Evolutionary conservation across 139 green algal genomes (phyloP).

Genomic region (Raphidocelis subcapitata): DNA sequence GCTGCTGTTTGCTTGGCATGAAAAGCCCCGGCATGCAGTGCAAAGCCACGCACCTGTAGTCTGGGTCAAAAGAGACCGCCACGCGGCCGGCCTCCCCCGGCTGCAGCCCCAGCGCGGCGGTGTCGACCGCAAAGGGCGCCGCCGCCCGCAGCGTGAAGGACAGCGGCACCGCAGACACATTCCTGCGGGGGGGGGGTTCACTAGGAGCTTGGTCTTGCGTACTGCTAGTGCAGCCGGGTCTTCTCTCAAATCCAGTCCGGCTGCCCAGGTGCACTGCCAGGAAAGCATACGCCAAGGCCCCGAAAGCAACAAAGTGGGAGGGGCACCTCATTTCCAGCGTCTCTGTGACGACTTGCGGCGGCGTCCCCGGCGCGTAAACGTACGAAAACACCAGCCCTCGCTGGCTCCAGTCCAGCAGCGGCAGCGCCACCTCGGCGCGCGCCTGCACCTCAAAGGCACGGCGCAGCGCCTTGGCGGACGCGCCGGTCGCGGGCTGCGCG

Average conservation of each 20-base stretch:
- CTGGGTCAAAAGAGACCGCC: constrained; percentile 63
- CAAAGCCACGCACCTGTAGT: constrained; percentile 34
- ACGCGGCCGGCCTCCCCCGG: constrained; percentile 51
- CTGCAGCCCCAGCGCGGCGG: constrained; percentile 41
- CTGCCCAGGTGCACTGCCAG: neutral
- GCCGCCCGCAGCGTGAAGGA: constrained; percentile 42
- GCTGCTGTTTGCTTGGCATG: no score
- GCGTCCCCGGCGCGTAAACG: constrained; percentile 43
- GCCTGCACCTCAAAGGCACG: constrained; percentile 43
- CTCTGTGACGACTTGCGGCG: constrained; percentile 19
- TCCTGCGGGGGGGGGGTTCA: constrained; percentile 30
- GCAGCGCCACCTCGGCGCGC: constrained; percentile 50
- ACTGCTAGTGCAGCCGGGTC: no score
- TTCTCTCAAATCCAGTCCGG: no score
- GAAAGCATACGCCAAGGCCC: constrained; percentile 1
- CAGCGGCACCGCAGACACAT: constrained; percentile 67
- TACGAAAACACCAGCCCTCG: constrained; percentile 57
- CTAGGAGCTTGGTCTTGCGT: no score
- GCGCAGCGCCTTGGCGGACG: neutral
- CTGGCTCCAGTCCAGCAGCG: constrained; percentile 67
- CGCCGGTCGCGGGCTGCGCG: neutral
- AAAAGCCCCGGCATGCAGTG: no score
- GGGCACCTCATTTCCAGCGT: constrained; percentile 34
- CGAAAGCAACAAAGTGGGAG: no score
- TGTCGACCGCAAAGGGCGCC: constrained; percentile 66